Evolutionary conservation across 1,284 basidiomycete genomes (phyloP), one percentile per base, ranked within the genome.

Genomic region (Papiliotrema fonsecae): DNA sequence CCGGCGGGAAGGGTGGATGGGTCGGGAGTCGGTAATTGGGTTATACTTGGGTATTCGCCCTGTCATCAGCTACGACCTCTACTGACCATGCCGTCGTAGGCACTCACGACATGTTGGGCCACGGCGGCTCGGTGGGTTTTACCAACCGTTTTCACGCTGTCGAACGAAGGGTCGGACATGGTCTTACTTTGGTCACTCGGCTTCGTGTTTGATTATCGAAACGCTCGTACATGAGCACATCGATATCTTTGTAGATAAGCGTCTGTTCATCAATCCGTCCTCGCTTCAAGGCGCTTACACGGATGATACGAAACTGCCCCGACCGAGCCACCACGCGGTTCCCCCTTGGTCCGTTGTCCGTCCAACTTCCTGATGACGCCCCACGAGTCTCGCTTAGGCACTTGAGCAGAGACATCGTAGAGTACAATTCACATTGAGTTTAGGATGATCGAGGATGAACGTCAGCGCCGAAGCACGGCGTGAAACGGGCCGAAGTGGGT

Each of bases 91-190:
- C 10, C 6, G 21, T 6, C 27, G 10, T 21, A 21, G 13, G 16
- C 16, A 37, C 44, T 39, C 7, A 46, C 44, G 14, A 46, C 44
- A 19, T 46, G 32, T 19, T 36, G 16, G 26, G 21, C 27, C 11
- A 46, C 44, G 13, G 44, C 44, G 16, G 44, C 44, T 27, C 18
- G 11, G 27, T 46, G 44, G 4, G 44, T 46, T 19, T 36, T 37
- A 9, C 26, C 26, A n/a, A 46, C 27, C 21, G 44, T 16, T 2
- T 34, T 44, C 30, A 44, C 42, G 21, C 25, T 28, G 7, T 44
- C 42, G 31, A 44, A 44, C 11, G 42, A 32, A 34, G 42, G 42
- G 27, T 44, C 42, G 28, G 28, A 32, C 42, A 44, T 44, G 42
- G 21, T 44, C 5, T 9, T 9, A 10, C 34, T 19, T 19, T 14